phyloP scores from a whole-genome alignment of 1,284 basidiomycete genomes.

The Ceratobasidium sp. region DNA sequence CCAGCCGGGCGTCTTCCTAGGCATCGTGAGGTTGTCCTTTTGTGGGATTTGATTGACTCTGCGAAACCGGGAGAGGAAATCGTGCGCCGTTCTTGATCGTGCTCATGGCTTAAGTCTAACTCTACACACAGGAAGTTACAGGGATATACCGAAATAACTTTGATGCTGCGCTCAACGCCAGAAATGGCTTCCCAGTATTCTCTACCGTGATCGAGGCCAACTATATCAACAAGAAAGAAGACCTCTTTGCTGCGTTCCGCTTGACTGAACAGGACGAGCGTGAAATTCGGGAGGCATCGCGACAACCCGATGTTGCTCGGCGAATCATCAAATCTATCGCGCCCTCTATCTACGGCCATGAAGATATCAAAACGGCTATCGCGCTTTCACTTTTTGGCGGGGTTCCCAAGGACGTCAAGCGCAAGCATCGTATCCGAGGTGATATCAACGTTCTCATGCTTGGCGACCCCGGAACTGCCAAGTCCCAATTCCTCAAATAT shows the following conservation, averaged over 20 bases:
- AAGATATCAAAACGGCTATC: constrained; percentile 98
- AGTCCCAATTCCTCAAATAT: constrained; percentile 99
- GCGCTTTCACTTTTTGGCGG: constrained; percentile 96
- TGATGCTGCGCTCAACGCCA: constrained; percentile 96
- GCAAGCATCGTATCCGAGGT: constrained; percentile 95
- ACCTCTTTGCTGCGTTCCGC: constrained; percentile 92
- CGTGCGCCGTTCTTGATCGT: constrained; percentile 64
- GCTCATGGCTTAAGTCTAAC: constrained; percentile 47
- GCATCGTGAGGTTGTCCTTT: constrained; percentile 94
- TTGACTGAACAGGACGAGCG: constrained; percentile 97
- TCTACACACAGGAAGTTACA: constrained; percentile 81
- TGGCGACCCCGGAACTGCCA: constrained; percentile 98
- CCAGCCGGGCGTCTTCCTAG: constrained; percentile 96
- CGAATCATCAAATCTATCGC: constrained; percentile 98
- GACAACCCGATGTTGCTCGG: constrained; percentile 94
- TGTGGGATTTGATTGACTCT: constrained; percentile 98
- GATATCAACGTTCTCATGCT: constrained; percentile 97
- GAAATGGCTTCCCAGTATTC: constrained; percentile 99
- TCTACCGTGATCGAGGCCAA: constrained; percentile 98
- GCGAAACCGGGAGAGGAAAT: constrained; percentile 99
- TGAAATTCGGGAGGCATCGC: constrained; percentile 86
- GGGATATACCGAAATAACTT: constrained; percentile 99
- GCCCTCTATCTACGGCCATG: constrained; percentile 98
- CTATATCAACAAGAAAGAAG: constrained; percentile 96
- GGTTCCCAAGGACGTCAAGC: constrained; percentile 93